These are phyloP conservation scores for Saturnispora sekii DNA, from an alignment of 805 yeast genomes.

Conservation along the genomic window DNA sequence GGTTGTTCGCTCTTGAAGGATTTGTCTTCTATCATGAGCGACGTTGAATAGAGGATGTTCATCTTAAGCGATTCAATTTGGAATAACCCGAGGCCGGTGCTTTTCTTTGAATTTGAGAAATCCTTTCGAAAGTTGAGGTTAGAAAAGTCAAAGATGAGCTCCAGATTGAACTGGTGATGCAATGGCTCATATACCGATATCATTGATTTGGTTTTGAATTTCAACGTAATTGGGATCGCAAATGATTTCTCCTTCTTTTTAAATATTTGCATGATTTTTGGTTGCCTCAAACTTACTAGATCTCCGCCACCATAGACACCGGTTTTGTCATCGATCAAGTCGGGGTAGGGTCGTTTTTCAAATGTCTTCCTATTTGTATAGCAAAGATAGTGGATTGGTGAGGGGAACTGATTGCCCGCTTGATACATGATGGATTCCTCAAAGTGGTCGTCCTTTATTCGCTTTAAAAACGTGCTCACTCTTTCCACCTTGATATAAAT, in stretches of 20 bases:
- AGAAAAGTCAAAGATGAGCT: background rate
- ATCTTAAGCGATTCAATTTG: conserved; percentile 1
- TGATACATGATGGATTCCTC: background rate
- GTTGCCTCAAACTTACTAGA: background rate
- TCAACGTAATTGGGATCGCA: background rate
- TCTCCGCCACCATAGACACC: background rate
- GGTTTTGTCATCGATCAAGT: background rate
- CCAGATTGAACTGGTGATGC: background rate
- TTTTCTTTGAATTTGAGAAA: background rate
- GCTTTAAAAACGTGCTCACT: background rate
- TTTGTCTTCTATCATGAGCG: background rate
- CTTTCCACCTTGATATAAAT: background rate
- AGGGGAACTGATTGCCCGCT: background rate
- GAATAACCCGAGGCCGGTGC: conserved; percentile 1
- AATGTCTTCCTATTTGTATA: background rate
- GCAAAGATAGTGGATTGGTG: background rate
- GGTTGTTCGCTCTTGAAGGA: background rate
- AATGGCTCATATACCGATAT: conserved; percentile 3
- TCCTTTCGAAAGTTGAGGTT: background rate
- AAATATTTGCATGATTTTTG: background rate
- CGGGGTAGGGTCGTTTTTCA: background rate
- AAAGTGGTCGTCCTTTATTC: background rate
- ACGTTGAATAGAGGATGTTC: background rate
- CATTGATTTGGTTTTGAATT: background rate
- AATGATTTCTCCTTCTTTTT: background rate